Evolutionary conservation across 164 flowering plant genomes (phyloP).

Genomic region (Dillenia turbinata): DNA sequence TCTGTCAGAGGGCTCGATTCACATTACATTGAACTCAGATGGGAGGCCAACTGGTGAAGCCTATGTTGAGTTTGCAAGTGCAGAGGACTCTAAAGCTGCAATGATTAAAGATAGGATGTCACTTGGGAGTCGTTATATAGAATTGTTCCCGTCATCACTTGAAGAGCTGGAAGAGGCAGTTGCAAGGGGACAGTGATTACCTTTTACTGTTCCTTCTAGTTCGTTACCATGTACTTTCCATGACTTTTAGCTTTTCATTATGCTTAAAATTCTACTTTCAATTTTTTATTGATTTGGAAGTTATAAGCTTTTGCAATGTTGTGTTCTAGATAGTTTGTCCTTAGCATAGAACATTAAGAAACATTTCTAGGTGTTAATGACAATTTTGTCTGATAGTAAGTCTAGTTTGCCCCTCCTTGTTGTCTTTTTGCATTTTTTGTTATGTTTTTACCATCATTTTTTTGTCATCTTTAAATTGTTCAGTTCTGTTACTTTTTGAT

Average conservation of each 20-base stretch:
- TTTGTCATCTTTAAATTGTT: too few relatives aligned
- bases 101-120: conserved; percentile 88
- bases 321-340: too few relatives aligned
- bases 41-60: conserved; percentile 93
- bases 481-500: too few relatives aligned
- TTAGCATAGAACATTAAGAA: too few relatives aligned
- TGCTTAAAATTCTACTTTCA: not conserved
- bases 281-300: too few relatives aligned
- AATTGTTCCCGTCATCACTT: conserved; percentile 68
- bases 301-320: too few relatives aligned
- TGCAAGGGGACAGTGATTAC: conserved; percentile 53
- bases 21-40: conserved; percentile 51
- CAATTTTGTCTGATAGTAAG: too few relatives aligned
- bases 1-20: conserved; percentile 64
- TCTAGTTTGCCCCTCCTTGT: too few relatives aligned
- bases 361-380: too few relatives aligned
- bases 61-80: conserved; percentile 71
- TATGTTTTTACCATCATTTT: too few relatives aligned
- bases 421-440: too few relatives aligned
- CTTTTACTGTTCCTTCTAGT: not conserved
- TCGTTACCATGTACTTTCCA: not conserved
- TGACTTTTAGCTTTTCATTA: not conserved
- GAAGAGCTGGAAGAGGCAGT: conserved; percentile 75
- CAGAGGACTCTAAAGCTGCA: conserved; percentile 82
- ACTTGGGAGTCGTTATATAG: conserved; percentile 85